Evolutionary conservation across 2,329 filamentous ascomycete genomes (phyloP).

Genomic region (Colletotrichum sp.): DNA sequence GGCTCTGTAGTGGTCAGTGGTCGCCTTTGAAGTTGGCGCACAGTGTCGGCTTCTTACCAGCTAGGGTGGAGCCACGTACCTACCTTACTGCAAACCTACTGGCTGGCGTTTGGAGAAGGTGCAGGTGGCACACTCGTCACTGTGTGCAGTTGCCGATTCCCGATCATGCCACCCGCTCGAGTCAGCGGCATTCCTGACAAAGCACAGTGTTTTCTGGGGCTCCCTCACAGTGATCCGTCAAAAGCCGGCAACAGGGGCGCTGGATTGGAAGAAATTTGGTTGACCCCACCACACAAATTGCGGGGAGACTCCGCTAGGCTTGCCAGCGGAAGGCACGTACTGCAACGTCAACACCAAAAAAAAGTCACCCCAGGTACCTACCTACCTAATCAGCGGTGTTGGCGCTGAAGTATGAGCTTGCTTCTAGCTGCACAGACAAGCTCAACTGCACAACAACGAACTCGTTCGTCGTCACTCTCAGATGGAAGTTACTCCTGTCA

Average conservation of each 20-base stretch:
- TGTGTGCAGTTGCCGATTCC: not conserved
- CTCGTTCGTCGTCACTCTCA: not conserved
- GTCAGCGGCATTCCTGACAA: not conserved
- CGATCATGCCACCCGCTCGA: not conserved
- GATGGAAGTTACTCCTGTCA: not conserved
- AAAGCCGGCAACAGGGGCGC: not conserved
- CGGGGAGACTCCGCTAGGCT: conserved; percentile 12
- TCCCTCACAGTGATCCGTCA: not conserved
- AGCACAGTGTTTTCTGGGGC: conserved; percentile 5
- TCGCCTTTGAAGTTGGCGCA: not conserved
- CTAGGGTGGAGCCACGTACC: not conserved
- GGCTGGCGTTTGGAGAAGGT: not conserved
- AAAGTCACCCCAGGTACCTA: not conserved
- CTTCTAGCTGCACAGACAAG: not conserved
- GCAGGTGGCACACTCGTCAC: not conserved
- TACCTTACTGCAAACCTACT: not conserved
- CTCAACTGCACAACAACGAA: not conserved
- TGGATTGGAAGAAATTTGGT: not conserved
- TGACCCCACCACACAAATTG: conserved; percentile 1
- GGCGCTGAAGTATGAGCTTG: not conserved
- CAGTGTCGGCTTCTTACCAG: not conserved
- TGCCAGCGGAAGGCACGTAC: not conserved
- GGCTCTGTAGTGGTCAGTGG: not conserved
- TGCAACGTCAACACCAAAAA: not conserved
- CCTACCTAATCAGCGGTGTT: no score